Percentiles rank a stretch among this genome's conserved stretches.
Conservation (phyloP, 2,329 filamentous ascomycete genomes). For the Colletotrichum viniferum region DNA sequence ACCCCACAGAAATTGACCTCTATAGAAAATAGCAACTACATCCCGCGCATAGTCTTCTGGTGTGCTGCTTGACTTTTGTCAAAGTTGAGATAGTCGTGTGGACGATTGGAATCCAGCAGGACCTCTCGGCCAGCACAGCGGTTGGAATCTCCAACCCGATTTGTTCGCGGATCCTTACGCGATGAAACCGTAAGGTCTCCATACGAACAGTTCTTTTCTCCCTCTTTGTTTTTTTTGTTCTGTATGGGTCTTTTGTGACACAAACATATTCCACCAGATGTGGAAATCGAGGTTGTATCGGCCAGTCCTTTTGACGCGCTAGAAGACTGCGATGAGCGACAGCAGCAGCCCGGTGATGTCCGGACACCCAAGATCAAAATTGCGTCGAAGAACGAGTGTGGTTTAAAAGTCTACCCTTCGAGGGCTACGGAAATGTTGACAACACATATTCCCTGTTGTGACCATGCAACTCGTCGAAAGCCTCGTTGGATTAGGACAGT, state of each 20-base stretch:
- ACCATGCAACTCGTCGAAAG: background rate
- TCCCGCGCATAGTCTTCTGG: accelerated
- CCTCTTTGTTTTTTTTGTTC: no score
- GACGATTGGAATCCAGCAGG: background rate
- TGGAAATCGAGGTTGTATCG: background rate
- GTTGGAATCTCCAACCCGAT: accelerated
- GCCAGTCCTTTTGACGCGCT: background rate
- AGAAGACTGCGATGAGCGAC: background rate
- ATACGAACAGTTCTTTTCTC: background rate
- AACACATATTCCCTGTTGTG: background rate
- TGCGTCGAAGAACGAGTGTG: accelerated
- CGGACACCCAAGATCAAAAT: accelerated
- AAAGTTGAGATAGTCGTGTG: background rate
- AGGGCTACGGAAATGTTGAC: background rate
- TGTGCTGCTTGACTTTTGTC: accelerated
- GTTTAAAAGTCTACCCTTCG: accelerated
- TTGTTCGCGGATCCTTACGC: background rate
- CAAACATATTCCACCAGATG: background rate
- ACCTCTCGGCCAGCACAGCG: background rate
- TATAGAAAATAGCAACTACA: background rate
- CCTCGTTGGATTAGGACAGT: background rate
- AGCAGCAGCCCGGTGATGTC: background rate
- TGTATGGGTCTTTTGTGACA: background rate
- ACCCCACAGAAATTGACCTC: background rate
- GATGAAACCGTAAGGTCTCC: background rate